A percentile compares a stretch with the other conserved stretches of the same genome.
phyloP scores from a whole-genome alignment of 495 filamentous ascomycete species.

The Penicillium ochrochloron region DNA sequence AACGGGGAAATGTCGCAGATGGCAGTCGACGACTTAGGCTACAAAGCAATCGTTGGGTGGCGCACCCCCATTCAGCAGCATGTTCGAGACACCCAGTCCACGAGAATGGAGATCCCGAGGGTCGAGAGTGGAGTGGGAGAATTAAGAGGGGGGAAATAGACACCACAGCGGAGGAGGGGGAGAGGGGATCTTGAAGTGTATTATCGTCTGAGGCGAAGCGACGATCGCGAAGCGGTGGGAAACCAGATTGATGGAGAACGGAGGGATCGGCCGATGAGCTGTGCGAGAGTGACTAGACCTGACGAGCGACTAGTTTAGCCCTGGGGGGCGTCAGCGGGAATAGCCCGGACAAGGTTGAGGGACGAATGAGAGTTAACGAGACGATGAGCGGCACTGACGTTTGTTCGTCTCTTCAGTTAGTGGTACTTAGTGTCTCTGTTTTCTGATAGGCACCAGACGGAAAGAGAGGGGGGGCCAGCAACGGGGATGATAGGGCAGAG shows the following conservation, averaged over 20 bases:
- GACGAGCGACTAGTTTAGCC: not conserved
- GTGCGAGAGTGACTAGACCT: conserved; percentile 13
- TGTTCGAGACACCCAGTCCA: conserved; percentile 35
- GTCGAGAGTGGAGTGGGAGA: not conserved
- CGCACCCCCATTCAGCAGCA: conserved; percentile 47
- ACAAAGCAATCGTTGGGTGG: conserved; percentile 49
- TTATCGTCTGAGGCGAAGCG: not conserved
- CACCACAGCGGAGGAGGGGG: not conserved
- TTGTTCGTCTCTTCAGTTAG: conserved; percentile 21
- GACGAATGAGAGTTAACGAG: conserved; percentile 28
- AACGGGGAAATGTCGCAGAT: conserved; percentile 44
- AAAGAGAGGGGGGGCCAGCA: conserved; percentile 14
- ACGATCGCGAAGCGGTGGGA: conserved; percentile 13
- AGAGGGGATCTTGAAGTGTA: not conserved
- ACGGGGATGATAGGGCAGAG: conserved; percentile 16
- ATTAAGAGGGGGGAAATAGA: not conserved
- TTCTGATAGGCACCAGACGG: not conserved
- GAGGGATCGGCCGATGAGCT: conserved; percentile 23
- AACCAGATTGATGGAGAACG: conserved; percentile 12
- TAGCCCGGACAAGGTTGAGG: conserved; percentile 14
- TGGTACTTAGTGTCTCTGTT: not conserved
- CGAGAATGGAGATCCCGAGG: conserved; percentile 2
- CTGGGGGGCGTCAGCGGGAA: conserved; percentile 12
- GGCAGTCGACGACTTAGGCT: conserved; percentile 42
- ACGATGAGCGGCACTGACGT: conserved; percentile 28